phyloP scores from a whole-genome alignment of 225 moss, liverwort and hornwort species.

The Neckera pumila region DNA sequence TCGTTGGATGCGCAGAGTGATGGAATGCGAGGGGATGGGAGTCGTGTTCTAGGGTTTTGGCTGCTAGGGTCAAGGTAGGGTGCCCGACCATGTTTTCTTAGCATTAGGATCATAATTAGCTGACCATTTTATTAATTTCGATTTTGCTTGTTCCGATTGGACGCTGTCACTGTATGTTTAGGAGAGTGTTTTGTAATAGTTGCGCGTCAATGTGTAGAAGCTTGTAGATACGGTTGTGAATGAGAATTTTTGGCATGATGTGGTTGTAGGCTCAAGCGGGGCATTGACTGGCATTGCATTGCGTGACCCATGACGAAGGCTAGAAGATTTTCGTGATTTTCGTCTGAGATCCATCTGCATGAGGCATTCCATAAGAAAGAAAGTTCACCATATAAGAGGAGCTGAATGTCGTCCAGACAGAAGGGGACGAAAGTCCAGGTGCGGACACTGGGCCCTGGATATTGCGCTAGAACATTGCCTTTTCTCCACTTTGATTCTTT shows the following conservation, averaged over 20 bases:
- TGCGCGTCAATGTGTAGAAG: not conserved
- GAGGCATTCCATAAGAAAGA: conserved; percentile 5
- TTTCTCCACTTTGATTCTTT: not conserved
- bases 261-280: conserved; percentile 4
- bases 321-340: not conserved
- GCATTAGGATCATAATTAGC: not conserved
- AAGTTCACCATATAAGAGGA: not conserved
- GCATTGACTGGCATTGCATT: not conserved
- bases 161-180: not conserved
- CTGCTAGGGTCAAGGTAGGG: not conserved
- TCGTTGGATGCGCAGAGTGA: conserved; percentile 1
- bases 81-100: not conserved
- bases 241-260: not conserved
- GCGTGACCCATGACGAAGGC: not conserved
- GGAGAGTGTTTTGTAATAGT: not conserved
- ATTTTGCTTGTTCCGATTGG: not conserved
- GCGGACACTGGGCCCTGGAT: not conserved
- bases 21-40: not conserved
- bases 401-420: conserved; percentile 37
- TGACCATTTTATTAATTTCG: not conserved
- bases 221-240: not conserved
- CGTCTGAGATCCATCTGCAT: conserved; percentile 1
- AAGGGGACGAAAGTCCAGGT: conserved; percentile 46
- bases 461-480: not conserved
- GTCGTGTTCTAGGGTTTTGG: conserved; percentile 1